Percentiles rank a stretch among this genome's conserved stretches.
phyloP scores from a whole-genome alignment of 2,329 filamentous ascomycete genomes.

The Tolypocladium cylindrosporum region DNA sequence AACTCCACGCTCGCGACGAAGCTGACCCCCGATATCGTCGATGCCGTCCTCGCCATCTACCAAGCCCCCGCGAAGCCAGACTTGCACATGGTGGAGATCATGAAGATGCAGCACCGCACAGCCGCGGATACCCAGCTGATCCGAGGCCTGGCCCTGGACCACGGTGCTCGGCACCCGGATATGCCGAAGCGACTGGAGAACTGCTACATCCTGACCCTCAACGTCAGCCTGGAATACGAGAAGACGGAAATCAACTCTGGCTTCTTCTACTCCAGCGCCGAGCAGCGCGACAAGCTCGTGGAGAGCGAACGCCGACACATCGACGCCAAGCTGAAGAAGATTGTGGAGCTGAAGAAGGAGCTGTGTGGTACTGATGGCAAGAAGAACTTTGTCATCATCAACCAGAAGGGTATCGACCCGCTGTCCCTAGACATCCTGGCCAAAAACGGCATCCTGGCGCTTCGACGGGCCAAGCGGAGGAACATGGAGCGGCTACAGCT shows the following conservation, averaged over 20 bases:
- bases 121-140: constrained; percentile 95
- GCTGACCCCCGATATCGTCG: constrained; percentile 90
- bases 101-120: constrained; percentile 99
- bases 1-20: constrained; percentile 81
- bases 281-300: constrained; percentile 95
- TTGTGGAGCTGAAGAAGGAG: constrained; percentile 95
- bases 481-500: constrained; percentile 99
- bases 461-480: constrained; percentile 89
- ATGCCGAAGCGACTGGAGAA: constrained; percentile 97
- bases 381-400: constrained; percentile 96
- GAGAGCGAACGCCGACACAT: constrained; percentile 95
- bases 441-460: constrained; percentile 94
- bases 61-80: constrained; percentile 84
- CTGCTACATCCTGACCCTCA: constrained; percentile 87
- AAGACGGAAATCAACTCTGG: constrained; percentile 99
- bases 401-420: constrained; percentile 98
- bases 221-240: constrained; percentile 96
- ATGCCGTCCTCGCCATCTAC: constrained; percentile 92
- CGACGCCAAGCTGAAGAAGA: constrained; percentile 92
- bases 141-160: constrained; percentile 82
- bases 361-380: constrained; percentile 88
- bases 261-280: constrained; percentile 96
- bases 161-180: constrained; percentile 92
- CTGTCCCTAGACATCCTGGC: constrained; percentile 90
- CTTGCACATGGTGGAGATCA: constrained; percentile 98